Conservation (phyloP, 208 protist genomes). For the Wallacemonas collosoma region DNA sequence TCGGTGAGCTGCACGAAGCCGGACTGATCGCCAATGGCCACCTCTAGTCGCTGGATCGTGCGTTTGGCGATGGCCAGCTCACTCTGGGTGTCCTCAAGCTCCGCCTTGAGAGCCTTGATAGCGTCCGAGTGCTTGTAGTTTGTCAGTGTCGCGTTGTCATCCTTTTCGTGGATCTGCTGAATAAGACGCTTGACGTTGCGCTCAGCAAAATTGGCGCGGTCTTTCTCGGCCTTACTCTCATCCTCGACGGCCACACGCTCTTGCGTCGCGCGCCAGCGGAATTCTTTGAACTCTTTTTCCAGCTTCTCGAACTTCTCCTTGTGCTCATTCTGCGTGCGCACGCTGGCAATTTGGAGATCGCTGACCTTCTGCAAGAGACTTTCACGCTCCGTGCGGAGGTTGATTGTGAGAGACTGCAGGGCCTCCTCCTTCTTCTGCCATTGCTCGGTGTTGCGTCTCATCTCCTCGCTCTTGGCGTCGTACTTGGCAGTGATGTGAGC, state of each 20-base stretch:
- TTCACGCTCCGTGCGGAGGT: conserved; percentile 76
- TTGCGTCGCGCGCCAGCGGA: conserved; percentile 33
- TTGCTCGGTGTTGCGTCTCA: conserved; percentile 36
- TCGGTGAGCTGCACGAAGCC: conserved; percentile 75
- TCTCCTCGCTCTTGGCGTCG: conserved; percentile 55
- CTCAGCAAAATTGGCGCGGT: conserved; percentile 57
- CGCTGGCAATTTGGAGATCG: conserved; percentile 47
- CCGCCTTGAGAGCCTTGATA: conserved; percentile 51
- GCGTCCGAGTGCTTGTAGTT: conserved; percentile 34
- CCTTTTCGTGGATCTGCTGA: conserved; percentile 38
- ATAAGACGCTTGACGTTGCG: conserved; percentile 52
- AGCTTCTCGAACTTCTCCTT: conserved; percentile 40
- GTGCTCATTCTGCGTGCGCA: conserved; percentile 38
- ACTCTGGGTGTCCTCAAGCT: conserved; percentile 52
- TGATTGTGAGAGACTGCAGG: conserved; percentile 78
- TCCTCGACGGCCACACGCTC: conserved; percentile 36
- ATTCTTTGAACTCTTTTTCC: conserved; percentile 40
- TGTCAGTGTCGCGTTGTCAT: conserved; percentile 21
- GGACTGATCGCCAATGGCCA: conserved; percentile 65
- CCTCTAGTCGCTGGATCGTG: conserved; percentile 87
- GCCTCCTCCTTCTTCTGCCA: conserved; percentile 66
- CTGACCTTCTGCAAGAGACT: conserved; percentile 59
- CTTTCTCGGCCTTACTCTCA: conserved; percentile 27
- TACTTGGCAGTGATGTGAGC: conserved; percentile 76
- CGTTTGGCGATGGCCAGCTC: conserved; percentile 79